Conservation (phyloP, 768 basidiomycete species). For the Boletus reticulatus region DNA sequence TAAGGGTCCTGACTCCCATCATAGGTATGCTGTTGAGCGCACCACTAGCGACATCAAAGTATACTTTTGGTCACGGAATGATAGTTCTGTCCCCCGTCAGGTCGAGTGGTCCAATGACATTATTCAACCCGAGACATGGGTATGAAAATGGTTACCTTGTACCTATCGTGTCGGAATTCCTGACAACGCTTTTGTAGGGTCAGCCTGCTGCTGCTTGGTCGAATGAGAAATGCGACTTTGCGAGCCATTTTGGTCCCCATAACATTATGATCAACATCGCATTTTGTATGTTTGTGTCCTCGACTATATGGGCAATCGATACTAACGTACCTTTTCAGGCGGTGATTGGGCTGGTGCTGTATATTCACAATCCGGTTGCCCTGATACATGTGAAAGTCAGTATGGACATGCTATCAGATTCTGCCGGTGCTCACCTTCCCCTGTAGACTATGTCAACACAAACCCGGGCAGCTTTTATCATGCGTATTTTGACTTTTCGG, state of each 20-base stretch:
- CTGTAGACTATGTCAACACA: slow-evolving; percentile 36
- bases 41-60: slow-evolving; percentile 35
- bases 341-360: slow-evolving; percentile 57
- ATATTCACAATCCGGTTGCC: slow-evolving; percentile 50
- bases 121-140: slow-evolving; percentile 32
- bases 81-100: slow-evolving; percentile 22
- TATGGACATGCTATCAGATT: slow-evolving; percentile 7
- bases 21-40: slow-evolving; percentile 43
- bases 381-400: slow-evolving; percentile 52
- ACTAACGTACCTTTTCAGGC: slow-evolving; percentile 33
- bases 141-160: slow-evolving; percentile 2
- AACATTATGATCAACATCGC: slow-evolving; percentile 48
- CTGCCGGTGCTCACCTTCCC: neutral
- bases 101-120: slow-evolving; percentile 11
- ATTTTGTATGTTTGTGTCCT: slow-evolving; percentile 47
- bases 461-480: slow-evolving; percentile 65
- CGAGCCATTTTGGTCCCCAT: slow-evolving; percentile 32
- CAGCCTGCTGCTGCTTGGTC: slow-evolving; percentile 33
- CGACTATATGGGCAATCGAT: neutral
- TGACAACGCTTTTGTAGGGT: slow-evolving; percentile 20
- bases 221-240: slow-evolving; percentile 36
- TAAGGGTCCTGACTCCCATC: neutral
- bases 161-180: neutral
- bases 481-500: slow-evolving; percentile 72
- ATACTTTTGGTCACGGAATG: slow-evolving; percentile 44